A percentile compares a stretch with the other conserved stretches of the same genome.
These are phyloP conservation scores for Pilaira anomala DNA, from an alignment of 192 early-diverging fungal species.

Conservation along the genomic window DNA sequence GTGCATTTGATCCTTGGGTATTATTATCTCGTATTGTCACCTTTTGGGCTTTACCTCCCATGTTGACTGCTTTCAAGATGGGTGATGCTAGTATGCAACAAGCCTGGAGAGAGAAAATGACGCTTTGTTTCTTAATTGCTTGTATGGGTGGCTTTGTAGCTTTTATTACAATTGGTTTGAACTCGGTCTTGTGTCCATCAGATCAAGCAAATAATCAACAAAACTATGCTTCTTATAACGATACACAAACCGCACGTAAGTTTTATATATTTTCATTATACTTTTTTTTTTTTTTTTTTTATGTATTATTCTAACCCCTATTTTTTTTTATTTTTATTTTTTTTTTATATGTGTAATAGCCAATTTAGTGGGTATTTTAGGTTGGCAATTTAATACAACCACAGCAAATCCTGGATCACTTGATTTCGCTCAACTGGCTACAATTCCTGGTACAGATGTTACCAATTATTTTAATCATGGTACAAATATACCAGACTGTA, in stretches of 20 bases:
- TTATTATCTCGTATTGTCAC: constrained; percentile 64
- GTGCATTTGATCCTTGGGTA: constrained; percentile 58
- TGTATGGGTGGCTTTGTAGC: constrained; percentile 74
- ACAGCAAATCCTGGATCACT: constrained; percentile 24
- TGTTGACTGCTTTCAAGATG: constrained; percentile 56
- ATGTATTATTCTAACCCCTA: constrained; percentile 10
- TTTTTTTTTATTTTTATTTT: constrained; percentile 25
- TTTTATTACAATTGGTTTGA: constrained; percentile 79
- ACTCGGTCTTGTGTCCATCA: constrained; percentile 59
- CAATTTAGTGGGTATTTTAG: constrained; percentile 39
- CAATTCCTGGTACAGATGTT: constrained; percentile 56
- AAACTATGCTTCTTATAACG: constrained; percentile 48
- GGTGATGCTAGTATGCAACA: constrained; percentile 67
- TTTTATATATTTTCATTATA: background rate
- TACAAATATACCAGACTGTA: constrained; percentile 18
- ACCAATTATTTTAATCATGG: constrained; percentile 48
- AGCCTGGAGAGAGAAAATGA: constrained; percentile 80
- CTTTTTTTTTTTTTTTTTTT: constrained; percentile 14
- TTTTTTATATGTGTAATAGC: no score
- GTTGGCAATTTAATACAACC: constrained; percentile 46
- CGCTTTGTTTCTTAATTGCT: constrained; percentile 77
- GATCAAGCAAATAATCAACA: constrained; percentile 43
- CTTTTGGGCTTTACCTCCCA: constrained; percentile 64
- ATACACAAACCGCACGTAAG: constrained; percentile 29
- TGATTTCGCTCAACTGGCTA: constrained; percentile 31